A percentile compares a stretch with the other conserved stretches of the same genome.
Evolutionary conservation across 768 basidiomycete species (phyloP).

Genomic region (Boletus sensibilis): DNA sequence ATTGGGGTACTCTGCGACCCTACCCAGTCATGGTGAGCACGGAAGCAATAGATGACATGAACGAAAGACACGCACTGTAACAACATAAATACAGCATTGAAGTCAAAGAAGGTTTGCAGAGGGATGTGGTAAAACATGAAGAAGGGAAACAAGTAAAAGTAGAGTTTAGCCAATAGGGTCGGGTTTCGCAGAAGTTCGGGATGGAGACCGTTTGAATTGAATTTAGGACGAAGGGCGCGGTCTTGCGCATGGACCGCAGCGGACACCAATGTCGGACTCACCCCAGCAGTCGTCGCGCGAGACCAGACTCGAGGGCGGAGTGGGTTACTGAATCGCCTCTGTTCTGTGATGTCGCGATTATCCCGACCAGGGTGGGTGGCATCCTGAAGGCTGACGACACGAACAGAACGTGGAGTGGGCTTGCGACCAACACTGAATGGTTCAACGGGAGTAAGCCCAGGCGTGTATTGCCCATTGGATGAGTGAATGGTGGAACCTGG

Average conservation of each 20-base stretch:
- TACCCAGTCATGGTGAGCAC: constrained; percentile 31
- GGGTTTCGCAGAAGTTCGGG: constrained; percentile 67
- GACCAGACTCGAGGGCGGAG: constrained; percentile 55
- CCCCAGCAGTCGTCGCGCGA: constrained; percentile 47
- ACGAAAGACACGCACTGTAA: constrained; percentile 61
- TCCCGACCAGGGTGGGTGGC: constrained; percentile 41
- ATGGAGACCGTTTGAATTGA: constrained; percentile 65
- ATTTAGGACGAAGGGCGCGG: constrained; percentile 55
- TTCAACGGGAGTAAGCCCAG: constrained; percentile 34
- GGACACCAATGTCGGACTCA: constrained; percentile 45
- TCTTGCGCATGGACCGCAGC: constrained; percentile 34
- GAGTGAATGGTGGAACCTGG: constrained; percentile 71
- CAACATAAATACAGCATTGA: constrained; percentile 82
- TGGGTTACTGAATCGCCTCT: constrained; percentile 43
- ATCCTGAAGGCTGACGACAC: constrained; percentile 72
- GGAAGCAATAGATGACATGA: not conserved
- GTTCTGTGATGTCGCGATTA: constrained; percentile 50
- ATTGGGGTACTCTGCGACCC: constrained; percentile 74
- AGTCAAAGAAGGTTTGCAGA: constrained; percentile 84
- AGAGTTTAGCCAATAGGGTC: constrained; percentile 49
- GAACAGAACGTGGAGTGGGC: constrained; percentile 76
- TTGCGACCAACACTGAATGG: constrained; percentile 56
- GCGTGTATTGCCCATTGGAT: constrained; percentile 42
- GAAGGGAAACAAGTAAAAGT: constrained; percentile 70
- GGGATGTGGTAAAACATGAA: constrained; percentile 70